Conservation (phyloP, 176 grass and related monocot species). For the Cenchrus fungigraminus region DNA sequence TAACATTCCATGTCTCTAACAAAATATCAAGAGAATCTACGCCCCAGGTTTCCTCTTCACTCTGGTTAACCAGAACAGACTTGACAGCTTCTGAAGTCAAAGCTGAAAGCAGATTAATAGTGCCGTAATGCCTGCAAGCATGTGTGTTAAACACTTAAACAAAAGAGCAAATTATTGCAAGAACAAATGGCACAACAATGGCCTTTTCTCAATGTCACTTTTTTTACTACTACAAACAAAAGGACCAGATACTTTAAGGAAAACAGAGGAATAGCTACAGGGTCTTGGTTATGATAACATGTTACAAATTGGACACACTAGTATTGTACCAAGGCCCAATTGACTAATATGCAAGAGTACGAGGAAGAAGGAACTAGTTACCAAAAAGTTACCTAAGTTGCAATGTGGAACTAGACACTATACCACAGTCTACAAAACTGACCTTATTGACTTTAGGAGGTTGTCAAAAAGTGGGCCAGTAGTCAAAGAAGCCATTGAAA, state of each 20-base stretch:
- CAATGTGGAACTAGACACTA: background rate
- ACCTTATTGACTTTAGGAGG: conserved; percentile 90
- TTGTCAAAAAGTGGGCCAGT: conserved; percentile 79
- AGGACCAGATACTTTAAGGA: background rate
- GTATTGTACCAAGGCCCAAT: background rate
- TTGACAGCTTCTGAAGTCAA: conserved; percentile 94
- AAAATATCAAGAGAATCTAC: conserved; percentile 91
- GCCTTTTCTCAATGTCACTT: conserved; percentile 8
- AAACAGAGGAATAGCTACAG: background rate
- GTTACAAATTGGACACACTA: background rate
- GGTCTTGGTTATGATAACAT: background rate
- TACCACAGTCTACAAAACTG: background rate
- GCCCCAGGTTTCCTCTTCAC: conserved; percentile 91
- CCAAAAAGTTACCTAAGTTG: background rate
- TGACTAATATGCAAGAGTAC: background rate
- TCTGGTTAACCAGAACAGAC: conserved; percentile 60
- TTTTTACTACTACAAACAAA: conserved; percentile 19
- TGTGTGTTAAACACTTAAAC: conserved; percentile 47
- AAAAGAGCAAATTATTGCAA: conserved; percentile 34
- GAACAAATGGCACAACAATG: conserved; percentile 28
- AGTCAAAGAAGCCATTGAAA: conserved; percentile 88
- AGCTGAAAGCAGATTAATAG: conserved; percentile 77
- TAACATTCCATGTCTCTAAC: conserved; percentile 95
- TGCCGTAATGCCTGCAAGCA: conserved; percentile 81
- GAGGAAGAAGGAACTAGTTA: background rate